These are phyloP conservation scores for Linanthus parryae DNA, from an alignment of 148 eudicot species.

Conservation along the genomic window DNA sequence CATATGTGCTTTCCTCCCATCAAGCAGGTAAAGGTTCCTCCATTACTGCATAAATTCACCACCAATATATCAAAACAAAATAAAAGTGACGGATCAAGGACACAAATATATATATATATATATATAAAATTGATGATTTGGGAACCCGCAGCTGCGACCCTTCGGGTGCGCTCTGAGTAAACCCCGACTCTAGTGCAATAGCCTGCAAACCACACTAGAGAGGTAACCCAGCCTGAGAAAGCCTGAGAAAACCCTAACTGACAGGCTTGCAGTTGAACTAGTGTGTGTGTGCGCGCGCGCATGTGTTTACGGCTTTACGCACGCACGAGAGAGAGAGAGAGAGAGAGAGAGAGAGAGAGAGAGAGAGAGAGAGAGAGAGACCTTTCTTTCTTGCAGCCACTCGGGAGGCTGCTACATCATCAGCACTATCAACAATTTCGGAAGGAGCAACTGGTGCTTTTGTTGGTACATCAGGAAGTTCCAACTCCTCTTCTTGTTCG, in stretches of 20 bases:
- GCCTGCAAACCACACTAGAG: too few relatives aligned
- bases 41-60: constrained; percentile 9
- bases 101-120: too few relatives aligned
- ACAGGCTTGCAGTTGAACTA: neutral
- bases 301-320: too few relatives aligned
- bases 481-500: neutral
- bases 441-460: constrained; percentile 6
- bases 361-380: neutral
- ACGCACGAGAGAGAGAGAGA: too few relatives aligned
- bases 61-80: neutral
- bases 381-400: constrained; percentile 6
- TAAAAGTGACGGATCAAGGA: too few relatives aligned
- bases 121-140: too few relatives aligned
- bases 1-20: neutral
- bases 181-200: too few relatives aligned
- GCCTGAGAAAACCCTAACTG: neutral
- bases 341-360: neutral
- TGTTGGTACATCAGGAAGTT: constrained; percentile 5
- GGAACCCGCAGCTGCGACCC: too few relatives aligned
- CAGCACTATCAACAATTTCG: neutral
- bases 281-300: neutral
- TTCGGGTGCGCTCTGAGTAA: too few relatives aligned
- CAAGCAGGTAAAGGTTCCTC: constrained; percentile 12
- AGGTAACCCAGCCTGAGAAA: neutral
- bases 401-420: neutral